Base-by-base conservation (phyloP, 257 asterid genomes). In the Anisodus tanguticus region DNA sequence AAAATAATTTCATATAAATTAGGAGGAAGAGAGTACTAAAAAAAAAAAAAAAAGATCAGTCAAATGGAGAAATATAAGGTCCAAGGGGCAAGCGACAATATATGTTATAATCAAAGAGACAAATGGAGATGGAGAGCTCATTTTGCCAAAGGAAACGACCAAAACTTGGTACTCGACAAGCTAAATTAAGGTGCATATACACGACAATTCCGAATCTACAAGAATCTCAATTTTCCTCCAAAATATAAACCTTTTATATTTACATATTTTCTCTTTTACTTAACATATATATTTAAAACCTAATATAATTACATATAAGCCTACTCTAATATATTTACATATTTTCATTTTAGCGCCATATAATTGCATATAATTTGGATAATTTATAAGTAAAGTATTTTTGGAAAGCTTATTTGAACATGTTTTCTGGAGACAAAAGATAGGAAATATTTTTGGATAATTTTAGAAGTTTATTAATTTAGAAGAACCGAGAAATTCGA, bases 121-220 rank as follows among this genome's bases (percentile, higher is more conserved):
- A 74, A 49, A 74, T 16, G 49, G 80, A 16, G 17, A 49, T 74
- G 80, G 80, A 49, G 80, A 72, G 80, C 59, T 19, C 41, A 72
- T 31, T 31, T 72, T 12, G 62, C 81, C 11, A 22, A 70, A 70
- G 59, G 80, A 19, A 72, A 72, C 80, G 57, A 72, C 41, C 57
- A 47, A 74, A 49, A 49, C 3, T 72, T 72, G 59, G 39, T 45
- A 72, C 9, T 9, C 59, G 59, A 72, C 59, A 31, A 47, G 13
- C 35, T 49, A 49, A 22, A 74, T 49, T 12, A 74, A 74, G 62
- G 60, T 74, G 81, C 62, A 31, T 31, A 74, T 22, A 74, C 5
- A 49, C 12, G 81, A 74, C 81, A 74, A 35, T 31, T 31, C 9
- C 47, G 74, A 66, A 66, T 66, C 72, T 9, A 66, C 72, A 5